phyloP scores from a whole-genome alignment of 2,329 filamentous ascomycete species.

The Capronia americana region DNA sequence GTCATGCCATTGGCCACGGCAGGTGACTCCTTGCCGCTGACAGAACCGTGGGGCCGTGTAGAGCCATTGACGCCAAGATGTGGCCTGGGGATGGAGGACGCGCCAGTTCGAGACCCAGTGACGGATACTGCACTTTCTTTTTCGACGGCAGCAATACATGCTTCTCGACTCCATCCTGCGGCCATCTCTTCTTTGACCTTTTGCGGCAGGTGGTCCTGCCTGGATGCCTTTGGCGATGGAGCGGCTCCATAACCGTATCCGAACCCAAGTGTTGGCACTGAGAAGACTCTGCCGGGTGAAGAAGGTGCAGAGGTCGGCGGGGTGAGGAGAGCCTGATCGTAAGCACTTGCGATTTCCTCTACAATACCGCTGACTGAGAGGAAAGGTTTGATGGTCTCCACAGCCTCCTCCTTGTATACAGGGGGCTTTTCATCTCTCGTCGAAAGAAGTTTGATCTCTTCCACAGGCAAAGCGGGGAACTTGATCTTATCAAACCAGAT shows the following conservation, averaged over 20 bases:
- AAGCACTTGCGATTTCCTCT: slow-evolving; percentile 74
- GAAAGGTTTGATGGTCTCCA: slow-evolving; percentile 74
- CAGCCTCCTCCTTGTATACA: slow-evolving; percentile 58
- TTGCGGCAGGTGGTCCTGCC: slow-evolving; percentile 66
- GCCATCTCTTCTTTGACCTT: slow-evolving; percentile 77
- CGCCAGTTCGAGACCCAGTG: slow-evolving; percentile 73
- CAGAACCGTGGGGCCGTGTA: slow-evolving; percentile 25
- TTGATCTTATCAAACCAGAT: slow-evolving; percentile 80
- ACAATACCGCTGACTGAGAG: slow-evolving; percentile 75
- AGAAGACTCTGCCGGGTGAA: slow-evolving; percentile 71
- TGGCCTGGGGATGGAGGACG: slow-evolving; percentile 39
- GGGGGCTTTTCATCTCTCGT: slow-evolving; percentile 45
- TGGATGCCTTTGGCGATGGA: slow-evolving; percentile 42
- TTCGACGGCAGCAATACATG: slow-evolving; percentile 71
- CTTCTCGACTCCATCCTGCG: slow-evolving; percentile 78
- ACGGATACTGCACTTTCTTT: slow-evolving; percentile 73
- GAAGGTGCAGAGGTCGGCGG: slow-evolving; percentile 72
- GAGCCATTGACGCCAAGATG: slow-evolving; percentile 39
- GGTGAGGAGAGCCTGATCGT: slow-evolving; percentile 67
- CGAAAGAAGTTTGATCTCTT: slow-evolving; percentile 63
- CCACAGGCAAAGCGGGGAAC: slow-evolving; percentile 70
- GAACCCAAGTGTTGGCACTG: slow-evolving; percentile 66
- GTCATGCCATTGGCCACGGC: slow-evolving; percentile 30
- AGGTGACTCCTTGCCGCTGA: slow-evolving; percentile 39
- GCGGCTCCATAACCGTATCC: slow-evolving; percentile 51